Base-by-base conservation (phyloP, 2,329 filamentous ascomycete genomes). In the Thermoascus crustaceus region DNA sequence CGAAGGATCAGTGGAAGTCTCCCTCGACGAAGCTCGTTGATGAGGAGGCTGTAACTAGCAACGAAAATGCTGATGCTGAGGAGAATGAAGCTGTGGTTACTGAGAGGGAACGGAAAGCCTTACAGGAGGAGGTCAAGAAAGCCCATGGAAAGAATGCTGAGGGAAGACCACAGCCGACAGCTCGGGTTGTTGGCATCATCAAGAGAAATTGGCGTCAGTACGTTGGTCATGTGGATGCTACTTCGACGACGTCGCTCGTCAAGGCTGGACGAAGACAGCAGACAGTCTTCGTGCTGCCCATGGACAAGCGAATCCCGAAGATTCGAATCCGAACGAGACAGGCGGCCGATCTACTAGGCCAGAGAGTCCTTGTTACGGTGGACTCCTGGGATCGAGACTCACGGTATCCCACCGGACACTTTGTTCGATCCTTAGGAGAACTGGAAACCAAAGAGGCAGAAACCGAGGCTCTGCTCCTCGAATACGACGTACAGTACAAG, bases 121-220 rank as follows among this genome's bases (percentile, higher is more conserved):
- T 98, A 24, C 86, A 94, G 55, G 88, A 96, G 44, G 86, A 94
- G 57, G 91, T 89, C 19, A 91, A 82, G 65, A 82, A 80, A 54
- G 82, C 80, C 1, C 89, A 96, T 49, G 82, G 78, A 34, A 80
- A 82, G 53, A 77, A 69, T 35, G 73, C 75, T 1, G 87, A 95
- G 60, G 81, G 80, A 29, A 77, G 78, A 32, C 78, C 85, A 2
- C 87, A 95, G 50, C 91, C 91, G 5, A 96, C 91, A 5, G 91
- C 89, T 17, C 85, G 76, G 55, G 84, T 98, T 8, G 86, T 96
- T 5, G 91, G 91, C 31, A 73, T 96, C 16, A 77, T 94, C 56
- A 95, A 94, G 65, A 78, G 91, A 34, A 96, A 96, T 60, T 98
- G 91, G 91, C 76, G 91, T 41, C 93, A 96, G 61, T 96, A 95